These are phyloP conservation scores for Russula vinacea DNA, from an alignment of 768 basidiomycete species.

Conservation along the genomic window DNA sequence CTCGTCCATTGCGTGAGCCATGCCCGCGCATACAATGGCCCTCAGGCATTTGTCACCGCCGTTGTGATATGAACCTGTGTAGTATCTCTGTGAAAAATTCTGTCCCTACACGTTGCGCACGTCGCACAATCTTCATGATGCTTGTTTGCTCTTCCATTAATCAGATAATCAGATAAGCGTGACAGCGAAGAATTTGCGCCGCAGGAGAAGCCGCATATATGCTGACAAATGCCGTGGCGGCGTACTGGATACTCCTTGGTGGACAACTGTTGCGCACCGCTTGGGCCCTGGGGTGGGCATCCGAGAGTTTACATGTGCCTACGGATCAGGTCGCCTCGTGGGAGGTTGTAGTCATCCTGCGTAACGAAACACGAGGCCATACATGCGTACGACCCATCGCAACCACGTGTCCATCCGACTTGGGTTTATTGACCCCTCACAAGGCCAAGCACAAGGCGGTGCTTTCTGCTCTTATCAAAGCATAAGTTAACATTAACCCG, in stretches of 20 bases:
- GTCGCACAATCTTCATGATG: neutral
- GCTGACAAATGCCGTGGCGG: too few relatives aligned
- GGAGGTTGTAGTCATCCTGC: neutral
- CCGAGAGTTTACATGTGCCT: neutral
- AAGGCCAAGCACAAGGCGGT: neutral
- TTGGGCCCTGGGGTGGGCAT: neutral
- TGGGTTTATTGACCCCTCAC: neutral
- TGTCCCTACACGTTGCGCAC: neutral
- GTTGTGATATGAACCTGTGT: neutral
- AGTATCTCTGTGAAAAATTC: neutral
- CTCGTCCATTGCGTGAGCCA: neutral
- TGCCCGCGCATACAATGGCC: neutral
- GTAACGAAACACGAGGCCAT: slow-evolving; percentile 8
- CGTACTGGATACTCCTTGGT: too few relatives aligned
- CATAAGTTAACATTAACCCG: neutral
- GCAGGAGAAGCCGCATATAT: too few relatives aligned
- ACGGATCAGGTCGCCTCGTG: slow-evolving; percentile 4
- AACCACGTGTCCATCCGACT: slow-evolving; percentile 7
- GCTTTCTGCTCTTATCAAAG: neutral
- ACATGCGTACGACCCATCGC: slow-evolving; percentile 1
- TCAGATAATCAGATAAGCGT: neutral
- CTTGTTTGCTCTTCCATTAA: neutral
- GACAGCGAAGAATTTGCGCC: neutral
- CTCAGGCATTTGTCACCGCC: too few relatives aligned
- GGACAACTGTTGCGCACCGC: too few relatives aligned